phyloP scores from a whole-genome alignment of 768 basidiomycete genomes.

The Mycena alexandri region DNA sequence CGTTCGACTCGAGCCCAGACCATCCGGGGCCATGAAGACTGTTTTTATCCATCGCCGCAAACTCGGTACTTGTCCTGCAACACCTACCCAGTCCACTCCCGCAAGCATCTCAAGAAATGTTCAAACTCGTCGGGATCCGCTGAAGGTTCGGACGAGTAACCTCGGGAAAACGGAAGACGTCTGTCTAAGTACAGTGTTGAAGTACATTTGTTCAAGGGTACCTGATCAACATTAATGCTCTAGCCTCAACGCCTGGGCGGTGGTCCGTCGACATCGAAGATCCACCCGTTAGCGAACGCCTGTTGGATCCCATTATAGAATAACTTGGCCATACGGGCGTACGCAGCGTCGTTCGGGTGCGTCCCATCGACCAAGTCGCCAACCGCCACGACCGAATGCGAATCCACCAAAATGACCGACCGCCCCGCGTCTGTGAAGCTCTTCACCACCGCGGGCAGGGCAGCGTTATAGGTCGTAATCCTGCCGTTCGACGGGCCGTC shows the following conservation, averaged over 20 bases:
- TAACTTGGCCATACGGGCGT: slow-evolving; percentile 17
- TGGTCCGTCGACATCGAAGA: slow-evolving; percentile 12
- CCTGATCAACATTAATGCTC: too few species aligned
- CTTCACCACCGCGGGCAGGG: slow-evolving; percentile 13
- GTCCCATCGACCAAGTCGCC: slow-evolving; percentile 24
- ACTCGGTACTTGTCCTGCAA: too few species aligned
- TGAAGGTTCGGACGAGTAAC: too few species aligned
- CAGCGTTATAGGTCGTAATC: slow-evolving; percentile 21
- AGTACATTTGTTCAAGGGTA: too few species aligned
- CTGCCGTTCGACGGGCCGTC: slow-evolving; percentile 1
- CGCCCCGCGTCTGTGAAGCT: slow-evolving; percentile 6
- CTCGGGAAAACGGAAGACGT: too few species aligned
- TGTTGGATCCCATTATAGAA: slow-evolving; percentile 17
- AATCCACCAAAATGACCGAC: slow-evolving; percentile 16
- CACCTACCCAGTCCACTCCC: too few species aligned
- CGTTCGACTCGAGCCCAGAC: too few species aligned
- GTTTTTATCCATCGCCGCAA: too few species aligned
- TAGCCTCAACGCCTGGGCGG: neutral
- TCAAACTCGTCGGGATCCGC: too few species aligned
- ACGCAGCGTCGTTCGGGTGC: slow-evolving; percentile 22
- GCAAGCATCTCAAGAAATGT: too few species aligned
- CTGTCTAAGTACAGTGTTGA: too few species aligned
- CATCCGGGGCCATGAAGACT: too few species aligned
- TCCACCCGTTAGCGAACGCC: slow-evolving; percentile 11
- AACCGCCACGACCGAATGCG: slow-evolving; percentile 15